Evolutionary conservation across 306 rosid species (phyloP).

Genomic region (peach (Prunus persica)): DNA sequence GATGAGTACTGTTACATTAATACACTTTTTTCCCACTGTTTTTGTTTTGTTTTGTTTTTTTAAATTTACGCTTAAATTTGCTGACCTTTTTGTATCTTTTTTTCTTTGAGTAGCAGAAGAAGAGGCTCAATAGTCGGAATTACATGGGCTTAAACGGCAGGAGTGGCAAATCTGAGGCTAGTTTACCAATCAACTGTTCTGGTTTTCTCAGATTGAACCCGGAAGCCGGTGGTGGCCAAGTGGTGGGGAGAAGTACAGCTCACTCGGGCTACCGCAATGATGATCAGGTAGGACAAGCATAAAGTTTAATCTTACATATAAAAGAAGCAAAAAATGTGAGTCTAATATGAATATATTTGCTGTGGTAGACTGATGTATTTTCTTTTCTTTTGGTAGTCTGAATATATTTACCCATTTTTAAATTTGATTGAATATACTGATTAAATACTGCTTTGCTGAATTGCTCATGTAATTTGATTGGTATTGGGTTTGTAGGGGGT

Average conservation of each 20-base stretch:
- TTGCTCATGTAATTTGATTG: slow-evolving; percentile 9
- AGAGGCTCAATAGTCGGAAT: slow-evolving; percentile 32
- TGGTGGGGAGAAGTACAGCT: slow-evolving; percentile 14
- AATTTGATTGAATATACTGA: background rate
- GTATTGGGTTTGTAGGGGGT: slow-evolving; percentile 39
- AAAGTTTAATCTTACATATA: background rate
- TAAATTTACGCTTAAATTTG: background rate
- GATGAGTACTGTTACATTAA: slow-evolving; percentile 11
- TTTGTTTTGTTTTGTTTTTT: background rate
- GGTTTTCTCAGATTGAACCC: slow-evolving; percentile 34
- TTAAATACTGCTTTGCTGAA: background rate
- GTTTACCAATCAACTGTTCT: slow-evolving; percentile 26
- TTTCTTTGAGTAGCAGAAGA: slow-evolving; percentile 39
- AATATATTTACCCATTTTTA: background rate
- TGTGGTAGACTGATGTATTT: too few species aligned
- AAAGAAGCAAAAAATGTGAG: background rate
- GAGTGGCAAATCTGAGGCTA: slow-evolving; percentile 25
- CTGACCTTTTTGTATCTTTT: background rate
- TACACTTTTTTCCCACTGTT: background rate
- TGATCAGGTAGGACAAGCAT: background rate
- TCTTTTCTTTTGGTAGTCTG: background rate
- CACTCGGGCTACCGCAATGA: background rate
- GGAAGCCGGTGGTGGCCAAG: slow-evolving; percentile 1
- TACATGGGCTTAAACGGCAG: slow-evolving; percentile 14
- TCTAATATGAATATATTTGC: background rate